Percentiles rank a stretch among this genome's conserved stretches.
These are phyloP conservation scores for Cystobasidium slooffiae DNA, from an alignment of 1,284 basidiomycete species.

Conservation along the genomic window DNA sequence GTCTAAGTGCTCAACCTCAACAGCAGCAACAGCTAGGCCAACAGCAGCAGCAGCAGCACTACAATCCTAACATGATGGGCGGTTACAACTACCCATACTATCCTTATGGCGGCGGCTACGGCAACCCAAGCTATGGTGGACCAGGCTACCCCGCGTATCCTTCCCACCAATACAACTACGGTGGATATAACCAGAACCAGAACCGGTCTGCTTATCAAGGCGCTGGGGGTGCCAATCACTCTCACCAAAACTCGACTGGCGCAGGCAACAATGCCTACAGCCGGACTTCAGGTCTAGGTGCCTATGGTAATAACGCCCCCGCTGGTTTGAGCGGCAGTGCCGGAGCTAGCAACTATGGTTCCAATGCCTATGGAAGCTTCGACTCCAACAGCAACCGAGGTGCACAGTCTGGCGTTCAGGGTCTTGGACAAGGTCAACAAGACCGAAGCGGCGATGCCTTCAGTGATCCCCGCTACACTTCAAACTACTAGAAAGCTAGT, in stretches of 20 bases:
- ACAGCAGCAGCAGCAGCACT: constrained; percentile 39
- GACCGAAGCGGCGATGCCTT: constrained; percentile 33
- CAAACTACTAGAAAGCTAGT: constrained; percentile 8
- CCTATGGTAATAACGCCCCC: constrained; percentile 10
- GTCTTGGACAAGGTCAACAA: constrained; percentile 14
- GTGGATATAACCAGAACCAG: constrained; percentile 2
- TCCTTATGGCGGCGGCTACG: constrained; percentile 28
- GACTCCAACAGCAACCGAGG: constrained; percentile 11
- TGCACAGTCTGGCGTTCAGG: constrained; percentile 11
- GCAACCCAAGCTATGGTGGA: constrained; percentile 17
- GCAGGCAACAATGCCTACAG: constrained; percentile 21
- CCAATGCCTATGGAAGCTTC: constrained; percentile 31
- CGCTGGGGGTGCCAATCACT: constrained; percentile 12
- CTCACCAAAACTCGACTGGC: constrained; percentile 1
- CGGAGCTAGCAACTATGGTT: constrained; percentile 12
- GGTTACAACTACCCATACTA: constrained; percentile 40
- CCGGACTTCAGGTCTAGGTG: constrained; percentile 15
- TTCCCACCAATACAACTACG: constrained; percentile 35
- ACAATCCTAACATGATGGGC: constrained; percentile 29
- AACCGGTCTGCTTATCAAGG: constrained; percentile 10
- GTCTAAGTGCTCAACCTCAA: constrained; percentile 25
- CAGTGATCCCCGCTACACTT: constrained; percentile 25
- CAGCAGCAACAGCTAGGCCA: constrained; percentile 33
- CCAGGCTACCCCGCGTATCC: constrained; percentile 21
- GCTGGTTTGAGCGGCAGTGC: constrained; percentile 5